A percentile compares a stretch with the other conserved stretches of the same genome.
These are phyloP conservation scores for Hypoxylon sp. DNA, from an alignment of 2,329 filamentous ascomycete species.

Conservation along the genomic window DNA sequence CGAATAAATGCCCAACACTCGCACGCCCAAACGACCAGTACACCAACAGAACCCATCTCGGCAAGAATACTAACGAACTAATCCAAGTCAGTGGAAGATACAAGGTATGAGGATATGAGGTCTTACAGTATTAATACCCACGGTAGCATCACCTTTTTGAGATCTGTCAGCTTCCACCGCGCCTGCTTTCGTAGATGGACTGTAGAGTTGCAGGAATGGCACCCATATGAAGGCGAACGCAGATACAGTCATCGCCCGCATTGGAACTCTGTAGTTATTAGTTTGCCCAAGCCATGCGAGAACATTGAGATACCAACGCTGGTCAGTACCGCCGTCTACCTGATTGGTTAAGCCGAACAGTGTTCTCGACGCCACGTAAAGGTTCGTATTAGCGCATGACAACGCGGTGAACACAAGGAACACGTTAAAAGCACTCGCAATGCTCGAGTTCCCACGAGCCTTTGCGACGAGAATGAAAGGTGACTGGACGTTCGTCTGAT, in stretches of 20 bases:
- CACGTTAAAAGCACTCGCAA: constrained; percentile 53
- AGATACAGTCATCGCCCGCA: constrained; percentile 58
- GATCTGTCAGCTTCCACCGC: background rate
- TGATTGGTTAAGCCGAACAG: constrained; percentile 54
- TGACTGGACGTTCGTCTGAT: background rate
- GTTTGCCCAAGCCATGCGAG: constrained; percentile 55
- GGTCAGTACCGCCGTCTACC: constrained; percentile 49
- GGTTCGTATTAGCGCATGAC: constrained; percentile 55
- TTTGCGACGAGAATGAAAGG: constrained; percentile 24
- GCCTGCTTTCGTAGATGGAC: background rate
- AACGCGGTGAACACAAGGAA: constrained; percentile 55
- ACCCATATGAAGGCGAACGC: constrained; percentile 58
- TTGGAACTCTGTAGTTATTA: constrained; percentile 54
- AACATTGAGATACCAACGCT: constrained; percentile 45
- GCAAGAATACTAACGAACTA: constrained; percentile 59
- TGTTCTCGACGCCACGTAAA: constrained; percentile 56
- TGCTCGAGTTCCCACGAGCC: background rate
- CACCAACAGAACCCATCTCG: constrained; percentile 56
- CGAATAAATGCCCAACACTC: constrained; percentile 59
- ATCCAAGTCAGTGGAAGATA: constrained; percentile 5
- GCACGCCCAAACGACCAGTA: constrained; percentile 59
- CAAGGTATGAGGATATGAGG: background rate
- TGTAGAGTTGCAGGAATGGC: constrained; percentile 57
- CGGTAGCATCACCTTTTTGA: background rate
- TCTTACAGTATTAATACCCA: constrained; percentile 13